Percentiles rank a stretch among this genome's conserved stretches.
phyloP scores from a whole-genome alignment of 192 early-diverging fungal genomes.

The Jimgerdemannia flammicorona region DNA sequence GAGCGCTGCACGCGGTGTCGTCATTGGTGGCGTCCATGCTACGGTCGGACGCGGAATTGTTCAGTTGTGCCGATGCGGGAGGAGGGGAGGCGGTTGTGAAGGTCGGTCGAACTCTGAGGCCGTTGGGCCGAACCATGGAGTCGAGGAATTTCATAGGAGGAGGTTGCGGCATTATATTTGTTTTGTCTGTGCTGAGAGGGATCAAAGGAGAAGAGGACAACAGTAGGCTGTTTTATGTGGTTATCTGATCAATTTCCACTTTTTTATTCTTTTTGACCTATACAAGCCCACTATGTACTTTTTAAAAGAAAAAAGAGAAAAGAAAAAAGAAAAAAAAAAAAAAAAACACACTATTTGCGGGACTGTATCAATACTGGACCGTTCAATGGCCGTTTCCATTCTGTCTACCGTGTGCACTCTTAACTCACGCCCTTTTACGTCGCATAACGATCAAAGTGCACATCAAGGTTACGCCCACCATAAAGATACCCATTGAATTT shows the following conservation, averaged over 20 bases:
- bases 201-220: neutral
- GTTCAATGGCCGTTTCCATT: neutral
- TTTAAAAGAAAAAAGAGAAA: neutral
- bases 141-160: neutral
- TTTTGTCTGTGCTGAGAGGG: neutral
- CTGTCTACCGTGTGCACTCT: neutral
- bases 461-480: slow-evolving; percentile 43
- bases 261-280: too few species aligned
- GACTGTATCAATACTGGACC: too few species aligned
- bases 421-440: neutral
- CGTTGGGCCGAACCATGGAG: neutral
- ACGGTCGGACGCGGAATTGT: too few species aligned
- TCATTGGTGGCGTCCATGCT: neutral
- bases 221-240: too few species aligned
- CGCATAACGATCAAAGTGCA: slow-evolving; percentile 26
- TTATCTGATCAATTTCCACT: too few species aligned
- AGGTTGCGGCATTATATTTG: neutral
- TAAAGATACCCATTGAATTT: slow-evolving; percentile 49
- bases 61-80: neutral
- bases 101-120: neutral
- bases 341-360: neutral
- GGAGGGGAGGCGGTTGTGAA: neutral
- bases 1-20: neutral
- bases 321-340: neutral
- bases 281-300: neutral